Evolutionary conservation across 1,284 basidiomycete genomes (phyloP), one percentile per base, ranked within the genome.

Genomic region (Leccinum ponderosum): DNA sequence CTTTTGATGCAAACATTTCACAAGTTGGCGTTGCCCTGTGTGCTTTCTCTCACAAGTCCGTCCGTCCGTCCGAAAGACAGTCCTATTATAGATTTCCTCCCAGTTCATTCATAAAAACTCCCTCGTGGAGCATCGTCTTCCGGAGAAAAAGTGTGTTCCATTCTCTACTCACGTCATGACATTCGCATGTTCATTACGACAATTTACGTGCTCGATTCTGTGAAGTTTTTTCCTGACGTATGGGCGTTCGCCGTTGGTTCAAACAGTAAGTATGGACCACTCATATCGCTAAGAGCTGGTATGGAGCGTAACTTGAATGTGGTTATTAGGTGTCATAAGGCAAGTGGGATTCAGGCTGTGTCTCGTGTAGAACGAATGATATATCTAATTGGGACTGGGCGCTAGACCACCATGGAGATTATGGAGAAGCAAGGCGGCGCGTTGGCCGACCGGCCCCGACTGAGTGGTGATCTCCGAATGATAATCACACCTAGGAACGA

Each of bases 121-220:
- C 14, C 25, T 66, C n/a, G 6, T 20, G 22, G 61, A 60, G 3
- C 60, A 66, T 39, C 25, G 25, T 47, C 52, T 59, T 31, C 64
- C 35, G 15, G 1, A 8, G 17, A 37, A 51, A 65, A 51, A 52
- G 64, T 66, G 8, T 1, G 55, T 50, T 25, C n/a, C 8, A 11
- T 29, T 17, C 35, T 20, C 5, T 1, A 9, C 15, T 9, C 3
- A 17, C 15, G 37, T 39, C 14, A 39, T 39, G 37, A 14, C 33
- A 35, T 14, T 39, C 37, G 37, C 2, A 6, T 12, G 29, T 20
- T 22, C 20, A 15, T 9, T 9, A 29, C 27, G 15, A n/a, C 3
- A 15, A 62, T 5, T 12, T 20, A 17, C 48, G 14, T 6, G 14
- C 20, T 27, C 27, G 5, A 56, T n/a, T 25, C 9, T 33, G 11